phyloP scores from a whole-genome alignment of 2,329 filamentous ascomycete genomes.

The Dissoconium aciculare region DNA sequence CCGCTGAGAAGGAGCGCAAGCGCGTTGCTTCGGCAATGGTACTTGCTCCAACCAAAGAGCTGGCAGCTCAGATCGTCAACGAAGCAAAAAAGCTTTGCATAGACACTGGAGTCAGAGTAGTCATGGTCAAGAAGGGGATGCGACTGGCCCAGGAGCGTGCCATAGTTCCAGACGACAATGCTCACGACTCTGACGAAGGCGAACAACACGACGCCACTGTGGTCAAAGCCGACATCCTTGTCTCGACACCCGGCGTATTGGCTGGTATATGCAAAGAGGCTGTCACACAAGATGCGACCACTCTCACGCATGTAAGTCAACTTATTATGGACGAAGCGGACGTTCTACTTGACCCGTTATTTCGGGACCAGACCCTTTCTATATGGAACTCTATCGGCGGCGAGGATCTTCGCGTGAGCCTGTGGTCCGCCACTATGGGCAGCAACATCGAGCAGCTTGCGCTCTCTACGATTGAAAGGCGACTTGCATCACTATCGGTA shows the following conservation, averaged over 20 bases:
- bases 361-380: slow-evolving; percentile 71
- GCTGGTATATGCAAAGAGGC: slow-evolving; percentile 53
- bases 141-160: slow-evolving; percentile 35
- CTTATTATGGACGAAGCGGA: slow-evolving; percentile 89
- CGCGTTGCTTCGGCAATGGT: slow-evolving; percentile 27
- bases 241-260: slow-evolving; percentile 65
- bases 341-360: slow-evolving; percentile 79
- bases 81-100: slow-evolving; percentile 70
- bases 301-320: slow-evolving; percentile 45
- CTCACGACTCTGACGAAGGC: slow-evolving; percentile 24
- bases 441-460: slow-evolving; percentile 77
- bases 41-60: slow-evolving; percentile 36
- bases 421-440: slow-evolving; percentile 96
- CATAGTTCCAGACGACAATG: slow-evolving; percentile 32
- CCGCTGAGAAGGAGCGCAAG: slow-evolving; percentile 7
- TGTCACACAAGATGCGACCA: slow-evolving; percentile 18
- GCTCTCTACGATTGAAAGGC: slow-evolving; percentile 47
- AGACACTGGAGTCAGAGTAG: slow-evolving; percentile 64
- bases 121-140: slow-evolving; percentile 78
- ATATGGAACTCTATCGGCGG: slow-evolving; percentile 71
- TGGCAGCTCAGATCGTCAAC: slow-evolving; percentile 37
- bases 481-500: slow-evolving; percentile 21
- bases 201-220: slow-evolving; percentile 28
- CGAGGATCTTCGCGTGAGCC: slow-evolving; percentile 54
- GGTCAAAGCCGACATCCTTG: slow-evolving; percentile 63